Conservation (phyloP, 148 eudicot species). For the Vaccinium macrocarpon region DNA sequence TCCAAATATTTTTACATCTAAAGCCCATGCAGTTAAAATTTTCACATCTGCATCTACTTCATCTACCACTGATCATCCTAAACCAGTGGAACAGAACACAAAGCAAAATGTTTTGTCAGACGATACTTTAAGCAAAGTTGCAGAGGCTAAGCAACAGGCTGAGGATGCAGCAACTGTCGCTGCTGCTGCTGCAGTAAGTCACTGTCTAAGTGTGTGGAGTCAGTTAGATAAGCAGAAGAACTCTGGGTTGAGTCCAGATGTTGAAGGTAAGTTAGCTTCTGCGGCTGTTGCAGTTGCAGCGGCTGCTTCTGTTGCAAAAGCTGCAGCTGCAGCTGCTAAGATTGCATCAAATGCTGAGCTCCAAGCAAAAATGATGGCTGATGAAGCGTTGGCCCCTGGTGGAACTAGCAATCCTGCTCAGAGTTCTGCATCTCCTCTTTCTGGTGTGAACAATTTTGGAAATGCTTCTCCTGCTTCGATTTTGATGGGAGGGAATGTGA, state of each 20-base stretch:
- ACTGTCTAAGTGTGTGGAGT: constrained; percentile 65
- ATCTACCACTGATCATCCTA: constrained; percentile 28
- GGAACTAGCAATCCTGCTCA: constrained; percentile 22
- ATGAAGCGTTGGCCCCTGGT: constrained; percentile 48
- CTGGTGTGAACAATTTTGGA: constrained; percentile 30
- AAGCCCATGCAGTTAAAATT: constrained; percentile 29
- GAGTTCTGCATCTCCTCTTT: constrained; percentile 13
- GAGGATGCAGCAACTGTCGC: constrained; percentile 68
- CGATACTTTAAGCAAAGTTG: constrained; percentile 46
- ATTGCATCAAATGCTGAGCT: constrained; percentile 74
- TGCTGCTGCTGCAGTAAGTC: constrained; percentile 63
- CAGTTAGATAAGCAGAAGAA: constrained; percentile 56
- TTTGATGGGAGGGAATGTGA: constrained; percentile 42
- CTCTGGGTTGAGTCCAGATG: constrained; percentile 54
- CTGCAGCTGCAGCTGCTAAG: constrained; percentile 92
- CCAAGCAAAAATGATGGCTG: constrained; percentile 84
- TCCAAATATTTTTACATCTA: constrained; percentile 32
- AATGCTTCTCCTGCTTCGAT: constrained; percentile 50
- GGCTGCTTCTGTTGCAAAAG: constrained; percentile 87
- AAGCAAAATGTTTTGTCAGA: constrained; percentile 38
- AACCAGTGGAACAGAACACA: constrained; percentile 24
- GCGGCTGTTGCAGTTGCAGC: constrained; percentile 84
- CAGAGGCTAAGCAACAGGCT: constrained; percentile 74
- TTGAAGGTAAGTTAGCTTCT: constrained; percentile 67
- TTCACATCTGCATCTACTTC: constrained; percentile 27